Evolutionary conservation across 495 filamentous ascomycete species (phyloP), one percentile per base, ranked within the genome.

Genomic region (Thermothielavioides terrestris): DNA sequence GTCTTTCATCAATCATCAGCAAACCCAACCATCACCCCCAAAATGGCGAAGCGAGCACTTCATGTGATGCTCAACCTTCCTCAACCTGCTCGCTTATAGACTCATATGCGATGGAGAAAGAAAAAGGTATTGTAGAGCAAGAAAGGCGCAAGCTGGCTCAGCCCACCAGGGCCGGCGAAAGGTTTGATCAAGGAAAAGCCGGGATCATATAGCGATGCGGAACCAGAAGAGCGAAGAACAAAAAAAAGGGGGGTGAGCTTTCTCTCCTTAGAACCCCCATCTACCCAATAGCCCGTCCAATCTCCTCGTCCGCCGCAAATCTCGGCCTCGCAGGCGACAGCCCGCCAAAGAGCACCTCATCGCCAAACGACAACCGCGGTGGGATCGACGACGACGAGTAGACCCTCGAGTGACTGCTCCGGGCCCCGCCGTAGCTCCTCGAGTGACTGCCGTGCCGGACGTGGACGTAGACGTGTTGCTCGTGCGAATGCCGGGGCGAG

Each of bases 261-360:
- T 12, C 9, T 21, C 8, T 31, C 23, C 18, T 69, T 56, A 76
- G 3, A n/a, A n/a, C n/a, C n/a, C n/a, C n/a, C n/a, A n/a, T n/a
- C n/a, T n/a, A n/a, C n/a, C 70, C 70, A 34, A 76, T 68, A 3
- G 71, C 70, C 27, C 66, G 56, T 9, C 73, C 73, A 50, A 74
- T 74, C 15, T 65, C 62, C 9, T 67, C 60, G 15, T 63, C 57
- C 26, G 57, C 63, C 3, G 22, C 6, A 20, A 68, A 57, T n/a
- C 61, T 55, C 15, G 69, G 64, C 25, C 70, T 65, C 6, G 63
- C 64, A 4, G 72, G 68, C 15, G 67, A 68, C 10, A 69, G 45
- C 1, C 67, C 68, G 9, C 57, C 64, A 4, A 66, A 49, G 25
- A 65, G 35, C 34, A 62, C 56, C 25, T 67, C 67, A 10, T 73